Percentiles rank a stretch among this genome's conserved stretches.
Evolutionary conservation across 1,139 yeast genomes (phyloP).

Genomic region (Geotrichum candidum): DNA sequence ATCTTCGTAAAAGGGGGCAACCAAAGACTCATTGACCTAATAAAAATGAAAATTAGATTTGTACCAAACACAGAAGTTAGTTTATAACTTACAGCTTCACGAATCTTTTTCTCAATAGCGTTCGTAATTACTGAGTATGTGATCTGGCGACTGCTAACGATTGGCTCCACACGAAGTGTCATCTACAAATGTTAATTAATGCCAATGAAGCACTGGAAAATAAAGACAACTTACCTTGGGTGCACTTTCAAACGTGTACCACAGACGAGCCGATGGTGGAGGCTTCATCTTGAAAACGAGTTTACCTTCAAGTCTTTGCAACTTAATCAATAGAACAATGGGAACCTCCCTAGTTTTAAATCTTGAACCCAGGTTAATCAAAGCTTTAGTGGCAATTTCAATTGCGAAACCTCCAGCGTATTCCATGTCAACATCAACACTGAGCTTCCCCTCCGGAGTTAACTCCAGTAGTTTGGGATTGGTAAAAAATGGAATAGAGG

Average conservation of each 20-base stretch:
- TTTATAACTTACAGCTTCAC: slow-evolving; percentile 47
- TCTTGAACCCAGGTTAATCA: slow-evolving; percentile 64
- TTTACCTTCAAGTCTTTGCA: slow-evolving; percentile 69
- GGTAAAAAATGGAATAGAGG: slow-evolving; percentile 72
- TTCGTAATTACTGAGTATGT: slow-evolving; percentile 74
- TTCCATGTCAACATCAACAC: slow-evolving; percentile 52
- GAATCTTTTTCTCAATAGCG: slow-evolving; percentile 71
- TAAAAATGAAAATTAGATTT: background rate
- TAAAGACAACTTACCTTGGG: slow-evolving; percentile 53
- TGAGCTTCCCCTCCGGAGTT: slow-evolving; percentile 73
- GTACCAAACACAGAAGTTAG: background rate
- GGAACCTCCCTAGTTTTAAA: slow-evolving; percentile 77
- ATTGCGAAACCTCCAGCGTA: slow-evolving; percentile 72
- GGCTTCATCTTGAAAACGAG: slow-evolving; percentile 66
- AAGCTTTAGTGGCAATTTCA: slow-evolving; percentile 73
- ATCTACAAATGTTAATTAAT: slow-evolving; percentile 7
- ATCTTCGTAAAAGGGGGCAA: slow-evolving; percentile 86
- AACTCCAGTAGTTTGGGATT: slow-evolving; percentile 64
- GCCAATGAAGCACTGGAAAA: too few relatives aligned
- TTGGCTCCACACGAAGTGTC: slow-evolving; percentile 68
- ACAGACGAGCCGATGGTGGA: slow-evolving; percentile 85
- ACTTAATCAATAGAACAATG: slow-evolving; percentile 61
- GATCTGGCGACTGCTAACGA: slow-evolving; percentile 76
- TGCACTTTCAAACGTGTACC: slow-evolving; percentile 83
- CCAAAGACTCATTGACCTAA: slow-evolving; percentile 61